Evolutionary conservation across 140 eudicot species (phyloP), one percentile per base, ranked within the genome.

Genomic region (Ambrosia hybrid): DNA sequence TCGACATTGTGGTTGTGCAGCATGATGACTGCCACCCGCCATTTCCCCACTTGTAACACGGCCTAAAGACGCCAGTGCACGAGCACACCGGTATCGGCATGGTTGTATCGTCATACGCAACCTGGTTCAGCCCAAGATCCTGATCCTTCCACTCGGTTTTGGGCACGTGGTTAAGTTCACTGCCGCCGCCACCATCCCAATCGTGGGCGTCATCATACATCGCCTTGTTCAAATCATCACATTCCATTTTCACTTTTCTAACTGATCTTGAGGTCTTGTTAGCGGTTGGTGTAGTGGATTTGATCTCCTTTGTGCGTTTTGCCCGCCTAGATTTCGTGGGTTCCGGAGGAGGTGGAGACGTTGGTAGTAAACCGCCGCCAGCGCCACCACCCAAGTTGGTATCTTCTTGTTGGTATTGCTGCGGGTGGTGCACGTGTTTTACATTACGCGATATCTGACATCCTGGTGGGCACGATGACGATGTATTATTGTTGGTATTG

Each of bases 1-100:
- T 73, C 1, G 97, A 91, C 85, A 91, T 41, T 53, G 89, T 88
- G 36, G 85, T 90, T 0, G 99, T 93, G 76, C 99, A 93, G 62
- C 97, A 93, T 0, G 99, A 90, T 0, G 99, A 93, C 45, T 93
- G 99, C 99, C 99, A 93, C 2, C 99, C 99, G 0, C 99, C 99
- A 3, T 81, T 90, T 13, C 99, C 99, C 99, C 99, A 93, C 73
- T 93, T 93, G 76, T 93, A 93, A 80, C 99, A 93, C 3, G 92
- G 82, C 81, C 99, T 80, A 37, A 85, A 62, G 1, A 68, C 84
- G 2, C 99, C 97, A 0, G 99, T 93, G 55, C 99, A 93, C 0
- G 99, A 93, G 69, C 99, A 93, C 17, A 84, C 89, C 0, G 99
- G 97, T 38, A 84, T 87, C 1, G 97, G 97, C 99, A 93, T 93